These are phyloP conservation scores for Wickerhamomyces bisporus DNA, from an alignment of 805 yeast genomes.

Conservation along the genomic window DNA sequence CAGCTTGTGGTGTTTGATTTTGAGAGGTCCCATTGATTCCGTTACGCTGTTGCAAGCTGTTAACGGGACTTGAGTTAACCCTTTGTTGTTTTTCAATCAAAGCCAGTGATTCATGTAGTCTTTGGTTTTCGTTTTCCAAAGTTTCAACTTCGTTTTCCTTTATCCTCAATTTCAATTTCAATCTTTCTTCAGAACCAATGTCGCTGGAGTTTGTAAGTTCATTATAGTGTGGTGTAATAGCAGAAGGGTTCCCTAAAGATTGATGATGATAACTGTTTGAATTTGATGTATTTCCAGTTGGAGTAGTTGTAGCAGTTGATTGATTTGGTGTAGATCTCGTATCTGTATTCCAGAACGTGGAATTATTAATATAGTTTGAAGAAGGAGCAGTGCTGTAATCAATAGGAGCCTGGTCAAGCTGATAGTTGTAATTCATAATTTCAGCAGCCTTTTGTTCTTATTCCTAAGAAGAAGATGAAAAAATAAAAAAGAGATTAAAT, in stretches of 20 bases:
- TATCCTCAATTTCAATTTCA: constrained; percentile 46
- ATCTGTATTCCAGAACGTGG: background rate
- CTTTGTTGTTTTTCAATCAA: background rate
- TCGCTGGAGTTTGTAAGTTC: background rate
- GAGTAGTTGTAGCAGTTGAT: background rate
- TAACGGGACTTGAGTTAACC: background rate
- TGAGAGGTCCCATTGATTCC: too few species aligned
- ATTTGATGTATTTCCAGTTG: background rate
- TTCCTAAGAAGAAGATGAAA: too few species aligned
- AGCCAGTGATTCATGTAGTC: constrained; percentile 26
- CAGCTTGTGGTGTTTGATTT: constrained; percentile 20
- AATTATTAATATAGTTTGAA: constrained; percentile 5
- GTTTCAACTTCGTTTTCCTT: constrained; percentile 48
- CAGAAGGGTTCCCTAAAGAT: background rate
- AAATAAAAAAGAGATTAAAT: too few species aligned
- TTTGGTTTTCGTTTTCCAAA: constrained; percentile 39
- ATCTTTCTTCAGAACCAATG: constrained; percentile 28
- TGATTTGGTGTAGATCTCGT: background rate
- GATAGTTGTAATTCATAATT: constrained; percentile 9
- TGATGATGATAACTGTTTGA: background rate
- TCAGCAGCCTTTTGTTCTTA: background rate
- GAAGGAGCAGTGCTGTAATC: constrained; percentile 14
- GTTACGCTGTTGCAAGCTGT: background rate
- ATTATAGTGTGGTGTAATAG: constrained; percentile 1
- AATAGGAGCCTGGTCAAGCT: constrained; percentile 7